These are phyloP conservation scores for Xylaria scruposa DNA, from an alignment of 495 filamentous ascomycete species.

Conservation along the genomic window DNA sequence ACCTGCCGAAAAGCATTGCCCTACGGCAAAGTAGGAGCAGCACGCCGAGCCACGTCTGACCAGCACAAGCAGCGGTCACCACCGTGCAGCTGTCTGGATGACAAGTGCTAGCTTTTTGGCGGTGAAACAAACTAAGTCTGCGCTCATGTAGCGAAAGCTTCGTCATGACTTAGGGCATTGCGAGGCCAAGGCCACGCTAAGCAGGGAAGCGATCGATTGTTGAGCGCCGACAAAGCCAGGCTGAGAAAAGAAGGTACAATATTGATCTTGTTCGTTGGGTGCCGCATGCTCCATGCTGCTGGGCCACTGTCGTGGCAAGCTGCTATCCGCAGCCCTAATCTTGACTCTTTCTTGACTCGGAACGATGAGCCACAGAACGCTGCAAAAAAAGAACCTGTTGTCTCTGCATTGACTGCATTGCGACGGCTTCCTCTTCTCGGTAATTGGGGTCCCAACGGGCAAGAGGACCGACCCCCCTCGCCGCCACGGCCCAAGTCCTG, in stretches of 20 bases:
- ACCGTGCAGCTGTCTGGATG: slow-evolving; percentile 12
- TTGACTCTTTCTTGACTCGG: slow-evolving; percentile 24
- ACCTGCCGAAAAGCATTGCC: slow-evolving; percentile 28
- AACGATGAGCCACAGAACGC: slow-evolving; percentile 16
- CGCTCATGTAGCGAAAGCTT: slow-evolving; percentile 14
- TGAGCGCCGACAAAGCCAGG: slow-evolving; percentile 15
- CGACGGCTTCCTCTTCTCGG: slow-evolving; percentile 27
- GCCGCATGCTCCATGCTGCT: slow-evolving; percentile 12
- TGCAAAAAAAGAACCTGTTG: slow-evolving; percentile 6
- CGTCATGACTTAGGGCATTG: slow-evolving; percentile 15
- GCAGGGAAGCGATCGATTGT: slow-evolving; percentile 8
- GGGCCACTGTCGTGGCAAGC: slow-evolving; percentile 26
- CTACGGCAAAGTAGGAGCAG: slow-evolving; percentile 27
- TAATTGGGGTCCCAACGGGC: slow-evolving; percentile 26
- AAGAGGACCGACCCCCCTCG: slow-evolving; percentile 18
- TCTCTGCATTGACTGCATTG: slow-evolving; percentile 19
- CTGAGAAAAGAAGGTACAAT: slow-evolving; percentile 6
- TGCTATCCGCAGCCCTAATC: slow-evolving; percentile 21
- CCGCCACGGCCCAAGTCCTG: slow-evolving; percentile 19
- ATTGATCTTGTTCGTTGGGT: background rate
- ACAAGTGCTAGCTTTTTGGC: slow-evolving; percentile 16
- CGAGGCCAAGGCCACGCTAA: slow-evolving; percentile 19
- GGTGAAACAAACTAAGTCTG: slow-evolving; percentile 12
- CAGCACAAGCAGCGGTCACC: slow-evolving; percentile 20
- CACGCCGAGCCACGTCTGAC: slow-evolving; percentile 27